Evolutionary conservation across 352 stramenopile genomes (phyloP), one percentile per base, ranked within the genome.

Genomic region (Phytophthora aleatoria): DNA sequence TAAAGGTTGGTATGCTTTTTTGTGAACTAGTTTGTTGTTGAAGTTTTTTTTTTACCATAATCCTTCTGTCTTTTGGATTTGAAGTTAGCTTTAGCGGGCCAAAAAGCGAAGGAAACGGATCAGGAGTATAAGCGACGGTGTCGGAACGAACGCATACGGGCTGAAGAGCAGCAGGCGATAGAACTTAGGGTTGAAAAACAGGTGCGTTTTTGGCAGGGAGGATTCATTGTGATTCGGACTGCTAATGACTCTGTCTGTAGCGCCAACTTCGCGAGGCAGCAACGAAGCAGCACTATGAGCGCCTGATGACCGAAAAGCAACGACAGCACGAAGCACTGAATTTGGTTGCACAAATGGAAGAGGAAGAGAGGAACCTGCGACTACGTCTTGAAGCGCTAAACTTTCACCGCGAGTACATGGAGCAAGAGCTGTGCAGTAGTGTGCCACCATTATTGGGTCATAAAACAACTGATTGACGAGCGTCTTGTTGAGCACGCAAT

Each of bases 331-430:
- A 84, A 28, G 79, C 76, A 1, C 56, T 70, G 31, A 35, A 49
- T 24, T 42, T 78, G 42, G 59, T 90, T 8, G 47, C 81, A 15
- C 67, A 74, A 42, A 83, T 90, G 67, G 69, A 70, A 10, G 67
- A 90, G 27, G 81, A 90, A 54, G 81, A 90, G 62, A 77, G 70
- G 33, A 85, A 82, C 49, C 36, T 89, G 24, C 42, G 64, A 27
- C 35, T 90, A 12, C 75, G 81, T 24, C 48, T 90, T 24, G 73
- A 90, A 50, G 79, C 79, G 20, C 77, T 90, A 31, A 67, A 74
- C 31, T 69, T 85, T n/a, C 81, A 87, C 36, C 79, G 87, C 33
- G 50, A 79, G 31, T 70, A 80, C 52, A 76, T 89, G 55, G 57
- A 77, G 24, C 69, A 73, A 52, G 47, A 69, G n/a, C 20, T 74